Base-by-base conservation (phyloP, 148 eudicot genomes). In the Camellia sinensis region DNA sequence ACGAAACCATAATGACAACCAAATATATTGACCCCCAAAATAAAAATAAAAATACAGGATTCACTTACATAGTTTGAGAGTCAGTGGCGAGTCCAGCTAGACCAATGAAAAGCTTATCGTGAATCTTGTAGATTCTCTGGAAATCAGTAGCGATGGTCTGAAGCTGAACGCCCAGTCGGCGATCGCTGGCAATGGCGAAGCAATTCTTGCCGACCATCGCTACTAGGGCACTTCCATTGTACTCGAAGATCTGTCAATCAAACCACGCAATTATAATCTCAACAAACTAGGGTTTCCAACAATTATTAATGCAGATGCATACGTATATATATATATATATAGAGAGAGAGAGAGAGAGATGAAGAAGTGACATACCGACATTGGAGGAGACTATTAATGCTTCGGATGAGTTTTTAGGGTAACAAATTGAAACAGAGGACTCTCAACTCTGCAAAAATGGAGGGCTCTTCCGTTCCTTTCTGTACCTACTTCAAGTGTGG, bases 121-220 rank as follows among this genome's bases (percentile, higher is more conserved):
- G 93, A 46, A 95, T 88, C 77, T 81, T 84, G 72, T 67, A 91
- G 72, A 95, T 93, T 43, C 88, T 91, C 89, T 95, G 97, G 29
- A 95, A 95, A 87, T 95, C 97, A 10, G 99, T 93, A 5, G 97
- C 97, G 52, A 95, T 78, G 1, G 99, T 95, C 83, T 95, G 97
- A 48, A 95, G 90, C 82, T 95, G 99, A 82, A 95, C 97, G 1
- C 99, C 99, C 5, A 95, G 90, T 50, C 99, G 80, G 21, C 99
- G 93, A 84, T 95, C 99, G 56, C 97, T 93, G 12, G 90, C 99
- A n/a, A 95, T 93, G 37, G 94, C 98, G 75, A 93, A 90, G 82
- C 99, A 95, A 52, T 95, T 93, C 85, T 93, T 95, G 2, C 97
- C 99, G 15, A 95, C 99, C 99, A 95, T 95, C 11, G 98, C 99